Evolutionary conservation across 2,329 filamentous ascomycete genomes (phyloP), one percentile per base, ranked within the genome.

Genomic region (Botrytis sinoallii): DNA sequence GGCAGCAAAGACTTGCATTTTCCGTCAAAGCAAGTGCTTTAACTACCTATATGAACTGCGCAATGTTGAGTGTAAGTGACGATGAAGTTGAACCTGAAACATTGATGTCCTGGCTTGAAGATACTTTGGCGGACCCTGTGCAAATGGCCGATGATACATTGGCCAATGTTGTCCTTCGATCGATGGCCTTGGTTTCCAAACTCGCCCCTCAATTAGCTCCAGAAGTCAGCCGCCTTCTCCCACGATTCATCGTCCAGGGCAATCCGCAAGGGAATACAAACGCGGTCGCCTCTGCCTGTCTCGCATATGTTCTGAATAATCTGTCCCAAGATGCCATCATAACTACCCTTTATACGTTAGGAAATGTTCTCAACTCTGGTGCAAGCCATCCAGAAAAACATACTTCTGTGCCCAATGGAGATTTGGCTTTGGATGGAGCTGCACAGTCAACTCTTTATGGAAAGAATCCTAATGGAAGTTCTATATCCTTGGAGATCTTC

Each of bases 241-340:
- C 97, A 61, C 89, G 93, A 60, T 94, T 97, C 77, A 93, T 99
- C 74, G 93, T 98, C 0, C 94, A 97, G 81, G 91, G 93, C 72
- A 89, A 90, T 32, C 90, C 93, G 52, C 89, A 89, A 73, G 88
- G 89, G 25, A 85, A 88, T 42, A 93, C 90, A 20, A 91, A 96
- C 61, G 87, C 86, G 2, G 87, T 95, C 48, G 95, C 95, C 42
- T 94, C 95, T n/a, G 90, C 90, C 77, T 96, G 92, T 78, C 85
- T 99, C 48, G 94, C 95, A 3, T 92, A 91, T 77, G 90, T 97
- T 29, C 85, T 99, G 72, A 91, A 91, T 77, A 87, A 92, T 79
- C 87, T 98, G 20, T 97, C 96, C 1, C 93, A 97, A 78, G 96
- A 99, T 84, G 92, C 94, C 52, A 89, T 97, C 52, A 98, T 99